Evolutionary conservation across 768 basidiomycete species (phyloP).

Genomic region (Cantharellus cinnabarinus): DNA sequence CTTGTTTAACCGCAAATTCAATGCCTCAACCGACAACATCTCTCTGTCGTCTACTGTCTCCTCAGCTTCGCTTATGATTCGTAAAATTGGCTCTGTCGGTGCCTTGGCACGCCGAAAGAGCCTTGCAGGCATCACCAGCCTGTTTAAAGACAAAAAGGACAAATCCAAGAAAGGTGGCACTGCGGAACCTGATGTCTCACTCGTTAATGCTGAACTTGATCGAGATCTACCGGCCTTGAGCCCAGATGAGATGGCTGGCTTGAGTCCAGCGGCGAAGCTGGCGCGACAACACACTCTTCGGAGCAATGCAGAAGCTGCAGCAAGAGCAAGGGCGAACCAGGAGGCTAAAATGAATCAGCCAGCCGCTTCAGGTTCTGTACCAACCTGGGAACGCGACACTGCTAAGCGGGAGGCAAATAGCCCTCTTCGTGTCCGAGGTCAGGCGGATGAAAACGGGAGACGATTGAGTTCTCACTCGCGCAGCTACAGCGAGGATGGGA

Average conservation of each 20-base stretch:
- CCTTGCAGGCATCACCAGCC: constrained; percentile 71
- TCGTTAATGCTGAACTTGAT: constrained; percentile 72
- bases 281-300: constrained; percentile 74
- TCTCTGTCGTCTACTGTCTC: constrained; percentile 87
- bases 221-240: constrained; percentile 20
- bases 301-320: constrained; percentile 61
- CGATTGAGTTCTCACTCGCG: constrained; percentile 11
- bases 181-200: constrained; percentile 53
- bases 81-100: constrained; percentile 82
- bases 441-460: background rate
- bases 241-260: constrained; percentile 39
- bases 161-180: constrained; percentile 37
- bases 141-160: constrained; percentile 76
- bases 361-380: constrained; percentile 17
- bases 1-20: constrained; percentile 74
- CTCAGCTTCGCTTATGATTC: constrained; percentile 87
- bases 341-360: constrained; percentile 15
- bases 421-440: background rate
- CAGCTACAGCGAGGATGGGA: constrained; percentile 4
- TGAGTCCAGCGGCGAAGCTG: constrained; percentile 78
- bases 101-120: constrained; percentile 78
- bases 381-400: constrained; percentile 63
- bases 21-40: constrained; percentile 85
- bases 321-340: constrained; percentile 30
- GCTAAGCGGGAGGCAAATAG: constrained; percentile 8